A percentile compares a stretch with the other conserved stretches of the same genome.
phyloP scores from a whole-genome alignment of 768 basidiomycete genomes.

The Hericium erinaceus region DNA sequence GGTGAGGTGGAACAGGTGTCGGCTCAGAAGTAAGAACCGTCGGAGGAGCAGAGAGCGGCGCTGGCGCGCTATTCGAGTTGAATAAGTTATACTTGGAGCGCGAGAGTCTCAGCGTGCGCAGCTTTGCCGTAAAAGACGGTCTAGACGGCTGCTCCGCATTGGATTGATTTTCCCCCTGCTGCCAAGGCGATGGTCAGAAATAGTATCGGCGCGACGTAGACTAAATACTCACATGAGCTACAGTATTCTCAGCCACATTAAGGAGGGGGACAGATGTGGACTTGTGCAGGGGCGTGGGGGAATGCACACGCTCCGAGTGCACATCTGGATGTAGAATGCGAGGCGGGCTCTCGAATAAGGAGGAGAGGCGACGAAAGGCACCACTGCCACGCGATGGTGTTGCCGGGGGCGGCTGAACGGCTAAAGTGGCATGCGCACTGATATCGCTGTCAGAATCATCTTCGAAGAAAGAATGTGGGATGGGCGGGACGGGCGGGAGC shows the following conservation, averaged over 20 bases:
- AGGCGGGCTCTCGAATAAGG: not conserved
- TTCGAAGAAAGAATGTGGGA: conserved; percentile 1
- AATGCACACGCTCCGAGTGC: not conserved
- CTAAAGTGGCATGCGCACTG: not conserved
- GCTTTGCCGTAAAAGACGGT: not conserved
- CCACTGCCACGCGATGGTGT: not conserved
- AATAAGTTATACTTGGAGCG: not conserved
- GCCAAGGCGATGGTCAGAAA: not conserved
- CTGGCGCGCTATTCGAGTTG: not conserved
- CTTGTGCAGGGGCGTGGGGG: not conserved
- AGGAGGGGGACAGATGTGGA: not conserved
- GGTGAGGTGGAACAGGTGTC: not conserved
- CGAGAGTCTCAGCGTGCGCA: not conserved
- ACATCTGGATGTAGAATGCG: not conserved
- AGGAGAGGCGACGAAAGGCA: not conserved
- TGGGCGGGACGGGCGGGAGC: not conserved
- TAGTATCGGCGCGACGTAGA: not conserved
- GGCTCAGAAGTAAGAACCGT: not conserved
- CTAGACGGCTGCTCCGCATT: not conserved
- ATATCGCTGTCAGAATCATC: not conserved
- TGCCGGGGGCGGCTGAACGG: not conserved
- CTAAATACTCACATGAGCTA: not conserved
- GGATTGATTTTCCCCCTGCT: not conserved
- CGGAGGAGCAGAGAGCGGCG: not conserved
- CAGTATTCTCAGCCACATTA: not conserved